These are phyloP conservation scores for Monilinia fructicola DNA, from an alignment of 2,329 filamentous ascomycete species.

Conservation along the genomic window DNA sequence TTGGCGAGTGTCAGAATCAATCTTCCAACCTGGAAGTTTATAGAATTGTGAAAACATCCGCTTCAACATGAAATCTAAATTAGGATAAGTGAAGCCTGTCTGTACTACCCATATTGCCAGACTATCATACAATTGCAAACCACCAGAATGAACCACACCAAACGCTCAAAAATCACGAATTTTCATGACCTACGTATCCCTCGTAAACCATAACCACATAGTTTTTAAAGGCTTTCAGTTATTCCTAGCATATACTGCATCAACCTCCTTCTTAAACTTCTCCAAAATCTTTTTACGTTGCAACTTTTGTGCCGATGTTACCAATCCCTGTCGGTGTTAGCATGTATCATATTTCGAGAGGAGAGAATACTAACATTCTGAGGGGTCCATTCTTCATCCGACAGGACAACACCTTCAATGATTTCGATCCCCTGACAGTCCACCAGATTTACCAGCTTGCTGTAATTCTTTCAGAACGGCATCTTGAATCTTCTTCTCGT, in stretches of 20 bases:
- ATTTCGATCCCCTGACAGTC: constrained; percentile 71
- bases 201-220: constrained; percentile 7
- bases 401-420: constrained; percentile 72
- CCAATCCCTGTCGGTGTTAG: constrained; percentile 52
- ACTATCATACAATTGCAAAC: constrained; percentile 23
- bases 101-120: constrained; percentile 12
- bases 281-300: constrained; percentile 67
- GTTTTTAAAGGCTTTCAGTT: constrained; percentile 19
- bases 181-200: constrained; percentile 18
- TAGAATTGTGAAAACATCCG: background rate
- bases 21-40: background rate
- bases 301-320: constrained; percentile 71
- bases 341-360: constrained; percentile 39
- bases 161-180: constrained; percentile 6
- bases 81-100: constrained; percentile 15
- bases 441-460: constrained; percentile 61
- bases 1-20: background rate
- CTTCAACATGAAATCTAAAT: constrained; percentile 16
- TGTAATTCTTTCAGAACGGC: constrained; percentile 68
- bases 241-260: constrained; percentile 40
- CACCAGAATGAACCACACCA: constrained; percentile 8
- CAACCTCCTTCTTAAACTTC: constrained; percentile 61
- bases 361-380: constrained; percentile 63
- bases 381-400: constrained; percentile 86
- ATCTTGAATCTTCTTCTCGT: constrained; percentile 62